Evolutionary conservation across 139 green algal species (phyloP), one percentile per base, ranked within the genome.

Genomic region (Volvox reticuliferus): DNA sequence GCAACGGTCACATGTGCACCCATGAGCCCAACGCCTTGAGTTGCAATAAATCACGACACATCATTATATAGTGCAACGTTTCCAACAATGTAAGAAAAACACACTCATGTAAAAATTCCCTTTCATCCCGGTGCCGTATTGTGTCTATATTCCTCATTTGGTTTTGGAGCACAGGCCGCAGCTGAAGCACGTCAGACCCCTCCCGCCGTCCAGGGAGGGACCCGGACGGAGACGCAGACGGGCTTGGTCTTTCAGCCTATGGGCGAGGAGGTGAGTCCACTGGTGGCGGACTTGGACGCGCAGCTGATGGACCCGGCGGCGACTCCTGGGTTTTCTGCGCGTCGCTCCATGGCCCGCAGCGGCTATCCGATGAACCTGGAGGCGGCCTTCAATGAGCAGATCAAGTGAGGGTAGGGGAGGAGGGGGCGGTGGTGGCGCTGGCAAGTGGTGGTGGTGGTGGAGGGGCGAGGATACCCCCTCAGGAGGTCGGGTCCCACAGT

Each of bases 301-400:
- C 91, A 88, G 82, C 82, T 88, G 82, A 65, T 88, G 82, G 82
- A 88, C 65, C 82, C 82, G 33, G 65, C 63, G 12, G 9, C 14
- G 1, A 32, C 79, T 55, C 89, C 82, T 14, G 84, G 93, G 5
- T 88, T 78, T 76, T 81, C 83, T 1, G 81, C 61, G 62, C 80
- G 26, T 33, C 87, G 95, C 24, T 97, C 95, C 20, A 95, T 97
- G 78, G 97, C 95, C 0, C 93, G 97, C 16, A 94, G 94, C 50
- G 88, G 94, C 33, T 99, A 95, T 92, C 37, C 91, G 19, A 20
- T 84, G 0, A 94, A 97, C 26, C 93, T 92, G 69, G 97, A 99
- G 93, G 95, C 95, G 1, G 97, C 93, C 18, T 92, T 99, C 50
- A 99, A 99, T 92, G 97, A 99, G 93, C 97, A 99, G 91, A 99